A percentile compares a stretch with the other conserved stretches of the same genome.
These are phyloP conservation scores for Exophiala sp. DNA, from an alignment of 2,329 filamentous ascomycete genomes.

Conservation along the genomic window DNA sequence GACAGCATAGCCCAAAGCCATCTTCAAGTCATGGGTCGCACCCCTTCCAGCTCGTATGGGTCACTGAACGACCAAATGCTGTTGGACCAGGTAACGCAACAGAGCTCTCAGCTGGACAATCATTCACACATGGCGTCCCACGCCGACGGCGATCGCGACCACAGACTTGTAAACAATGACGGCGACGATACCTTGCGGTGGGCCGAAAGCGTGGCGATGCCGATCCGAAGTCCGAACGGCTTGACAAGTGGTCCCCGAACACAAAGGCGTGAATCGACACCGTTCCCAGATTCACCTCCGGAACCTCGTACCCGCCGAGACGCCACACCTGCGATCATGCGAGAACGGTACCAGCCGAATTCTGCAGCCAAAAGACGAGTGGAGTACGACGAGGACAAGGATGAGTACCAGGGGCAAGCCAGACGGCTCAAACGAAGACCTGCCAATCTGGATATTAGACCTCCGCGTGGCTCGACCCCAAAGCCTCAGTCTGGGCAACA, in stretches of 20 bases:
- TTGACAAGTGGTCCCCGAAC: conserved; percentile 14
- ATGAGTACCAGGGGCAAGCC: neutral
- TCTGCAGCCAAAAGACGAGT: conserved; percentile 21
- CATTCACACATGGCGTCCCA: too few species aligned
- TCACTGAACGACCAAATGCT: conserved; percentile 19
- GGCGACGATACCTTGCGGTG: neutral
- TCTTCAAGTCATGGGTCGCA: neutral
- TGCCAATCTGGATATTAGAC: conserved; percentile 14
- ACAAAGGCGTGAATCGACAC: neutral
- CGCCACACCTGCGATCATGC: conserved; percentile 6
- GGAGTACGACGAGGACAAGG: conserved; percentile 8
- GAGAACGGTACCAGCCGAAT: conserved; percentile 22
- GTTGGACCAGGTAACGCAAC: conserved; percentile 13
- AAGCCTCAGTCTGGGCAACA: conserved; percentile 3
- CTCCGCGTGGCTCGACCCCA: neutral
- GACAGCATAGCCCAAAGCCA: neutral
- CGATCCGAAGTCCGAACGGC: conserved; percentile 3
- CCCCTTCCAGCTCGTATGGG: conserved; percentile 14
- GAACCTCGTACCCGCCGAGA: neutral
- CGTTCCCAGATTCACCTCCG: neutral
- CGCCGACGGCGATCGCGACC: neutral
- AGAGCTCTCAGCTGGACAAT: neutral
- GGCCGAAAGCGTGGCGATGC: neutral
- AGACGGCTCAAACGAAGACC: conserved; percentile 15
- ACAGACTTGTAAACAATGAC: neutral